Conservation (phyloP, 495 filamentous ascomycete species). For the Patellaria atrata region DNA sequence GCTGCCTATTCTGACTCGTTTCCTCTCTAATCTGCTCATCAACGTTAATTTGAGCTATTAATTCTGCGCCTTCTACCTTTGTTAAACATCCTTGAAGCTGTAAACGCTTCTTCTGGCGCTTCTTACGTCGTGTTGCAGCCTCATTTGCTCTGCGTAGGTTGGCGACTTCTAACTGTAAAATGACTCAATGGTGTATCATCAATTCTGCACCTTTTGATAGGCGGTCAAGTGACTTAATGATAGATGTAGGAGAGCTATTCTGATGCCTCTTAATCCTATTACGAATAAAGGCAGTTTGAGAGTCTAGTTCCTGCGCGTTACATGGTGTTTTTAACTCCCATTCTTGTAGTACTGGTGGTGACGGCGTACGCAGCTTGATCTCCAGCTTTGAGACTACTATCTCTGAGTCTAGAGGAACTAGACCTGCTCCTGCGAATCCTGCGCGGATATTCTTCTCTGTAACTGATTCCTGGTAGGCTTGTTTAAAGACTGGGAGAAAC, state of each 20-base stretch:
- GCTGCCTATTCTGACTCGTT: no score
- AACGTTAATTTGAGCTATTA: no score
- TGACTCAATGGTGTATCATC: no score
- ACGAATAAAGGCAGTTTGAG: slow-evolving; percentile 1
- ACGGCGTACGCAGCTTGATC: slow-evolving; percentile 1
- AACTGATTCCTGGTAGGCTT: slow-evolving; percentile 4
- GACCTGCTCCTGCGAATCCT: slow-evolving; percentile 10
- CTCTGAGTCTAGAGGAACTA: slow-evolving; percentile 6
- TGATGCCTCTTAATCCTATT: slow-evolving; percentile 1
- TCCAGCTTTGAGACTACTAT: slow-evolving; percentile 2
- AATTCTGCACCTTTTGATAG: no score
- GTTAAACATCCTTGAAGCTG: slow-evolving; percentile 1
- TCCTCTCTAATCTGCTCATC: no score
- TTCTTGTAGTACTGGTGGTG: slow-evolving; percentile 1
- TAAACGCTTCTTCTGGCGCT: slow-evolving; percentile 3
- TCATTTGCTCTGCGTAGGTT: slow-evolving; percentile 2
- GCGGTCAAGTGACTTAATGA: no score
- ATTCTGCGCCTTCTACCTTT: no score
- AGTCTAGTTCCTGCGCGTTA: neutral
- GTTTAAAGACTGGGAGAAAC: neutral
- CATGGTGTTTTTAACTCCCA: neutral
- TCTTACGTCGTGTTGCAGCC: slow-evolving; percentile 1
- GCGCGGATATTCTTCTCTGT: slow-evolving; percentile 10
- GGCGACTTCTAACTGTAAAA: no score
- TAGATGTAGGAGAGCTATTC: slow-evolving; percentile 1